These are phyloP conservation scores for Solanum pinnatisectum DNA, from an alignment of 257 asterid genomes.

Conservation along the genomic window DNA sequence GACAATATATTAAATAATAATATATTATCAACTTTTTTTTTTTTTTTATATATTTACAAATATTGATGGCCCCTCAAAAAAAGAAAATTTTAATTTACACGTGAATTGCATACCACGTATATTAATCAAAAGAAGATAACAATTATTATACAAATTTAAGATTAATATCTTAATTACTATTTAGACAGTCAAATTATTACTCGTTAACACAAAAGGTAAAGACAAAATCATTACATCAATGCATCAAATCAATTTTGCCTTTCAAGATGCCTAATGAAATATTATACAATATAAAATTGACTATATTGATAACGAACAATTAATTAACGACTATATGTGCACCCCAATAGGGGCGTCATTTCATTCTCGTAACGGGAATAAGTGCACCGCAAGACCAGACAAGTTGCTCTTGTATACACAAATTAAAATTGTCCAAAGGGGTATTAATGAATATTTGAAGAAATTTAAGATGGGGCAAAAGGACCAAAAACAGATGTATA, in stretches of 20 bases:
- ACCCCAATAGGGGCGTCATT: too few species aligned
- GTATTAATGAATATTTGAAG: background rate
- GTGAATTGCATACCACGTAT: background rate
- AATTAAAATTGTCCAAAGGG: background rate
- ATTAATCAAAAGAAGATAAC: background rate
- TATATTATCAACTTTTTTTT: background rate
- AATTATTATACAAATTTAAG: too few species aligned
- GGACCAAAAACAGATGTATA: background rate
- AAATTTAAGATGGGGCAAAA: background rate
- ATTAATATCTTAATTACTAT: background rate
- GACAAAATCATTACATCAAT: background rate
- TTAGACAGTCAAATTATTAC: too few species aligned
- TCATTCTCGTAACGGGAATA: too few species aligned
- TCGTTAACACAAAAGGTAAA: too few species aligned
- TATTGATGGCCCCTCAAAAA: background rate
- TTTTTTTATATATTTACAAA: too few species aligned
- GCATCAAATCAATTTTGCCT: background rate
- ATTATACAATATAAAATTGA: too few species aligned
- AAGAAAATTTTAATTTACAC: too few species aligned
- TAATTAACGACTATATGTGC: background rate
- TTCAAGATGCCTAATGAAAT: background rate
- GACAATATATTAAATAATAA: too few species aligned
- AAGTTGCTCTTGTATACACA: background rate
- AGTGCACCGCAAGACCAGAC: too few species aligned
- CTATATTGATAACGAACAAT: too few species aligned